These are phyloP conservation scores for Penicillium sp. DNA, from an alignment of 2,329 filamentous ascomycete genomes.

Conservation along the genomic window DNA sequence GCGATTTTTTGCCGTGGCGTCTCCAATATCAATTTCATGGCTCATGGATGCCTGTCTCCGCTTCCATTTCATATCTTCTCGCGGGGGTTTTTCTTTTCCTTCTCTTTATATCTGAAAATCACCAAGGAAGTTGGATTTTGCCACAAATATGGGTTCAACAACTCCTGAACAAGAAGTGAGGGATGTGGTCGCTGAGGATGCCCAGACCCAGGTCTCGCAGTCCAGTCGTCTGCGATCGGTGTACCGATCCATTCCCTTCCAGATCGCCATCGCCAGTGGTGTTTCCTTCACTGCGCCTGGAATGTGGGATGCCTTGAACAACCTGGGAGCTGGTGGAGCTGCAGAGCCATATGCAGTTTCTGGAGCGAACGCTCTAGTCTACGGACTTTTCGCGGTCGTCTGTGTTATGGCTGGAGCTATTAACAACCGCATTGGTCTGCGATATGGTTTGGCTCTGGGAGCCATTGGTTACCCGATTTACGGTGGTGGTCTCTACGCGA, in stretches of 20 bases:
- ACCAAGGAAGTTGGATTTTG: not conserved
- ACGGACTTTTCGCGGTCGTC: conserved; percentile 51
- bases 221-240: conserved; percentile 12
- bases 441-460: conserved; percentile 45
- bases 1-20: conserved; percentile 1
- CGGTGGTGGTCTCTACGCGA: conserved; percentile 52
- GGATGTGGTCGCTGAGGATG: not conserved
- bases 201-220: not conserved
- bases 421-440: conserved; percentile 53
- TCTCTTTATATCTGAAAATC: not conserved
- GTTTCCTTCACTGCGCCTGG: conserved; percentile 32
- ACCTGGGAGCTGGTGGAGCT: conserved; percentile 56
- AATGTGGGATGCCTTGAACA: conserved; percentile 61
- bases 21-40: not conserved
- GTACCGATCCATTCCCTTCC: conserved; percentile 29
- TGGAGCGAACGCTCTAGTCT: conserved; percentile 55
- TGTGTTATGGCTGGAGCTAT: conserved; percentile 55
- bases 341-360: conserved; percentile 57
- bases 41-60: not conserved
- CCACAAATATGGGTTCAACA: not conserved
- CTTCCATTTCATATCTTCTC: not conserved
- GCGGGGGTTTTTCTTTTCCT: not conserved
- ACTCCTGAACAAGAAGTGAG: not conserved
- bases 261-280: conserved; percentile 27
- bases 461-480: conserved; percentile 55